Base-by-base conservation (phyloP, 1,139 yeast species). In the Diutina ranongensis region DNA sequence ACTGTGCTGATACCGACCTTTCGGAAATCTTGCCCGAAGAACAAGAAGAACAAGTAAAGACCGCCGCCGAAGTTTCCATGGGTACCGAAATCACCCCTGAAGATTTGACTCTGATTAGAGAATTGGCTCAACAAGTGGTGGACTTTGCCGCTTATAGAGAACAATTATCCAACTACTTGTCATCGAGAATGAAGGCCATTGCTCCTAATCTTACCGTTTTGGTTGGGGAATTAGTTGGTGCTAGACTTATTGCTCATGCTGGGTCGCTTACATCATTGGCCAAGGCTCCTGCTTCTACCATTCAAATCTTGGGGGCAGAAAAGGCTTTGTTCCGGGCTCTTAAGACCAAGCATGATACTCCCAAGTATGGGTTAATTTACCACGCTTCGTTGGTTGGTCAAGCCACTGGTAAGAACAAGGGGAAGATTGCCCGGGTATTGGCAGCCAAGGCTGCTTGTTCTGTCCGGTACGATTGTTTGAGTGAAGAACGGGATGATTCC, bases 371-470 rank as follows among this genome's bases (percentile, higher is more conserved):
- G 70, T 76, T 92, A 60, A 77, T 92, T 55, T 92, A 92, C 75
- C 98, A 94, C 64, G 94, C 98, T 46, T 88, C 97, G 40, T 77
- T 92, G 58, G 94, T 94, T 59, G 98, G 98, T 57, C 95, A 86
- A 71, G 98, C 99, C 49, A 77, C 94, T 48, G 95, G 95, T 61
- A 87, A 86, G 70, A 92, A 94, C 74, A 94, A 92, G 78, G 99
- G 98, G 70, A 88, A 89, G 74, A 87, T 92, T 63, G 97, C 99
- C 48, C 83, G 99, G 73, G 96, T 92, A 57, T 78, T 92, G 56
- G 99, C 99, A 57, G 97, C 97, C 52, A 92, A 92, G 73, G 95
- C 97, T 55, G 94, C 98, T 46, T 94, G 92, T 60, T 86, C 96
- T 52, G 73, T 92, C 57, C 83, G 98, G 74, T 92, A 85, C 64